phyloP scores from a whole-genome alignment of 1,284 basidiomycete species.

The Ganoderma meredithae region DNA sequence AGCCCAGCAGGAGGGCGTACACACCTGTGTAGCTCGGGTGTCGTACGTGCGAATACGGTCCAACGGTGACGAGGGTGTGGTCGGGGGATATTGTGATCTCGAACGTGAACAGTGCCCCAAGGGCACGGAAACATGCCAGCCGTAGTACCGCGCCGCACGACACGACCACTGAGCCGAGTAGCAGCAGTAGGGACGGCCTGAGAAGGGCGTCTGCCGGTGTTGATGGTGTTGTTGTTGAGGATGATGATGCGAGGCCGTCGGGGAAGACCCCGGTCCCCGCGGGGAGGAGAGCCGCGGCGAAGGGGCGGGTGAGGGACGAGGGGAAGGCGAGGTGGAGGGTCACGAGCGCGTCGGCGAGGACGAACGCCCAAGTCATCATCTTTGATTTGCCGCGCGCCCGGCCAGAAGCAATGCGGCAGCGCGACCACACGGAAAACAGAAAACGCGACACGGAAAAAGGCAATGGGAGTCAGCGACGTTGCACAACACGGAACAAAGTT shows the following conservation, averaged over 20 bases:
- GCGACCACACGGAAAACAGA: not conserved
- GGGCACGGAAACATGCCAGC: constrained; percentile 38
- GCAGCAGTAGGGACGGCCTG: constrained; percentile 29
- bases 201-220: constrained; percentile 11
- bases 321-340: constrained; percentile 34
- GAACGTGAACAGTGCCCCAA: constrained; percentile 42
- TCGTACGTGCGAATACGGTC: constrained; percentile 41
- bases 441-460: not conserved
- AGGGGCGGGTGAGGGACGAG: constrained; percentile 25
- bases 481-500: constrained; percentile 13
- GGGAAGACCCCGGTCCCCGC: constrained; percentile 1
- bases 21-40: constrained; percentile 43
- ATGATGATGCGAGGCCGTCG: constrained; percentile 1
- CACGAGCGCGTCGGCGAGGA: constrained; percentile 36
- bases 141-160: constrained; percentile 34
- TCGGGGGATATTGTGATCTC: constrained; percentile 39
- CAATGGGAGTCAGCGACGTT: constrained; percentile 4
- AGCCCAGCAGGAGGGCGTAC: constrained; percentile 39
- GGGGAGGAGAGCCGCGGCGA: constrained; percentile 28
- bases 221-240: not conserved
- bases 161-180: constrained; percentile 31
- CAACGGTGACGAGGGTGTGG: constrained; percentile 39
- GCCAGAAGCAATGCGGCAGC: not conserved
- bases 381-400: constrained; percentile 17
- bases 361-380: constrained; percentile 39